phyloP scores from a whole-genome alignment of 2,329 filamentous ascomycete species.

The Aquanectria penicillioides region DNA sequence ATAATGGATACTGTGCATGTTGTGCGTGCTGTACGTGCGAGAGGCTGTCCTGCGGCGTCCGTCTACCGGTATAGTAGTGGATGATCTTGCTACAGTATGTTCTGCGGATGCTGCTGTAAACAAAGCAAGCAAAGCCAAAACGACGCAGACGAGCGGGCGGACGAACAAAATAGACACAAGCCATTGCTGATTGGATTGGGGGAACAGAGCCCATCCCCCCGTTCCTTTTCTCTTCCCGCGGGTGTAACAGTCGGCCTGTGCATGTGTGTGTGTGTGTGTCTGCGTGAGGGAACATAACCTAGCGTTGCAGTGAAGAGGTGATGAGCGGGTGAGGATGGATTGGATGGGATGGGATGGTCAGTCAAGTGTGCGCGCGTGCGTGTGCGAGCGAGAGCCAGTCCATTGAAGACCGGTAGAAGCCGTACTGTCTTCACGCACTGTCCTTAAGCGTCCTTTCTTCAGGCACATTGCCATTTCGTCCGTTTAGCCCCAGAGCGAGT shows the following conservation, averaged over 20 bases:
- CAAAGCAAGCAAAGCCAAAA: conserved; percentile 4
- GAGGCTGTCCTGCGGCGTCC: background rate
- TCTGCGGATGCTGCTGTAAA: background rate
- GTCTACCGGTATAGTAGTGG: too few relatives aligned
- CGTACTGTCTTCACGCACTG: conserved; percentile 13
- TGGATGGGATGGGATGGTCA: conserved; percentile 14
- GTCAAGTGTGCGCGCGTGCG: conserved; percentile 10
- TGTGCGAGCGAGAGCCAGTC: conserved; percentile 11
- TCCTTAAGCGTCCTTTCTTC: conserved; percentile 18
- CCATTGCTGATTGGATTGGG: conserved; percentile 9
- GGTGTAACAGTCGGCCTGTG: conserved; percentile 11
- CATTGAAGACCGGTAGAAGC: background rate
- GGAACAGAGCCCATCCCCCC: background rate
- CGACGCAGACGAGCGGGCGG: conserved; percentile 1
- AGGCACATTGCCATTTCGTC: conserved; percentile 12
- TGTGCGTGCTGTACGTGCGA: conserved; percentile 1
- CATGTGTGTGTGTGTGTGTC: conserved; percentile 6
- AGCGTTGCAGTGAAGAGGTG: conserved; percentile 16
- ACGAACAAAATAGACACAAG: background rate
- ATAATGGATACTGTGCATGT: background rate
- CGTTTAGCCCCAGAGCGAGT: conserved; percentile 4
- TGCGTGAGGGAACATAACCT: conserved; percentile 10
- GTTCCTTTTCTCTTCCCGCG: conserved; percentile 12
- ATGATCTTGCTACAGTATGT: too few relatives aligned
- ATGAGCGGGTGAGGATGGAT: conserved; percentile 13